Base-by-base conservation (phyloP, 1,139 yeast species). In the Kurtzmaniella natalensis region DNA sequence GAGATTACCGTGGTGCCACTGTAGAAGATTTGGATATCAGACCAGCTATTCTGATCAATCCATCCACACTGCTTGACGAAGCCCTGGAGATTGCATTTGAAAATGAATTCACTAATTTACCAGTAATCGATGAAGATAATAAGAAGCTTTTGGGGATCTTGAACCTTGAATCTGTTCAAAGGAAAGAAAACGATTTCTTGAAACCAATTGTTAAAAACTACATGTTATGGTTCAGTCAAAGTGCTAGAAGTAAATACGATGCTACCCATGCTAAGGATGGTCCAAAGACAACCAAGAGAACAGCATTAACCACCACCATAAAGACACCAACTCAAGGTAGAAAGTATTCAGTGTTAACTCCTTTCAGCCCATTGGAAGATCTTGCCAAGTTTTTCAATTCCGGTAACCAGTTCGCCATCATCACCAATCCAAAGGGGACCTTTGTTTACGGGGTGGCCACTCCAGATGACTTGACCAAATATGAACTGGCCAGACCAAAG, bases 391-490 rank as follows among this genome's bases (percentile, higher is more conserved):
- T 76, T 46, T 76, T 78, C 52, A 67, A 61, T 37, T 40, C 56
- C 16, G 79, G 78, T 6, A 64, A 68, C 41, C 75, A 68, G 45
- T 77, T 77, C 51, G 82, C 83, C 4, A 76, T 77, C 17, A 51
- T 78, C 31, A 77, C 83, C 24, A 78, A 76, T 42, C 70, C 58
- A 20, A 65, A 66, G 31, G 73, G 78, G 7, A 62, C 67, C 38
- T 70, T 76, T 50, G 82, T 78, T 9, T 66, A 77, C 39, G 84
- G 82, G 4, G 83, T 78, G 6, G 81, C 78, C 21, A 76, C 81
- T 0, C 76, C 77, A n/a, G 79, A 76, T 38, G 84, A 78, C 50
- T 58, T 78, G 44, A 63, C 59, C 13, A 67, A 64, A 47, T 78
- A 67, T 46, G 77, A 72, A 41, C 64, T 70, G 41, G 62, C 75